phyloP scores from a whole-genome alignment of 768 basidiomycete species.

The Lactarius vividus region DNA sequence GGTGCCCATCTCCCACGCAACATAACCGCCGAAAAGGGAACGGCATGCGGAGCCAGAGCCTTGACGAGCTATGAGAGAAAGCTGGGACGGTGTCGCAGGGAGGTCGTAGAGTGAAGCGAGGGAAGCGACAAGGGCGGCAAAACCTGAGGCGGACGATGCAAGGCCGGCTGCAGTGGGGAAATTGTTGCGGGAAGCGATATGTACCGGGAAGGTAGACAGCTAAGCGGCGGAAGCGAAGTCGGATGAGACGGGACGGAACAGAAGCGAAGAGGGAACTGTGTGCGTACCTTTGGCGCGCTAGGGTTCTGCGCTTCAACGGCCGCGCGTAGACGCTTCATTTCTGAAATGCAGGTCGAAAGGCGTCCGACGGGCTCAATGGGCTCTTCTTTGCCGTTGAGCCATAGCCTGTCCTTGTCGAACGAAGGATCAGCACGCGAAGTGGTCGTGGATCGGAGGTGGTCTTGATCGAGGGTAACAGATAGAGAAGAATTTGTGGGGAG shows the following conservation, averaged over 20 bases:
- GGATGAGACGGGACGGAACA: constrained; percentile 17
- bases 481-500: constrained; percentile 97
- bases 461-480: constrained; percentile 96
- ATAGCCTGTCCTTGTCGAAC: constrained; percentile 76
- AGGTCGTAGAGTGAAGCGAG: constrained; percentile 85
- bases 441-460: constrained; percentile 91
- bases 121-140: constrained; percentile 91
- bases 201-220: constrained; percentile 72
- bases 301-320: constrained; percentile 69
- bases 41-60: constrained; percentile 98
- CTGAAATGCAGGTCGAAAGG: constrained; percentile 78
- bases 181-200: constrained; percentile 95
- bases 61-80: constrained; percentile 93
- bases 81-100: constrained; percentile 69
- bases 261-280: constrained; percentile 7
- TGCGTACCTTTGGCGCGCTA: constrained; percentile 60
- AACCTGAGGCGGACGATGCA: constrained; percentile 95
- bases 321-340: constrained; percentile 78
- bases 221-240: constrained; percentile 31
- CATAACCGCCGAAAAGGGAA: constrained; percentile 95
- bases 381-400: constrained; percentile 94
- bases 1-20: constrained; percentile 86
- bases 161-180: constrained; percentile 99
- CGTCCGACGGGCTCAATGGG: constrained; percentile 80
- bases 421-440: constrained; percentile 80